These are phyloP conservation scores for Cynanchum wilfordii DNA, from an alignment of 257 asterid genomes.

Conservation along the genomic window DNA sequence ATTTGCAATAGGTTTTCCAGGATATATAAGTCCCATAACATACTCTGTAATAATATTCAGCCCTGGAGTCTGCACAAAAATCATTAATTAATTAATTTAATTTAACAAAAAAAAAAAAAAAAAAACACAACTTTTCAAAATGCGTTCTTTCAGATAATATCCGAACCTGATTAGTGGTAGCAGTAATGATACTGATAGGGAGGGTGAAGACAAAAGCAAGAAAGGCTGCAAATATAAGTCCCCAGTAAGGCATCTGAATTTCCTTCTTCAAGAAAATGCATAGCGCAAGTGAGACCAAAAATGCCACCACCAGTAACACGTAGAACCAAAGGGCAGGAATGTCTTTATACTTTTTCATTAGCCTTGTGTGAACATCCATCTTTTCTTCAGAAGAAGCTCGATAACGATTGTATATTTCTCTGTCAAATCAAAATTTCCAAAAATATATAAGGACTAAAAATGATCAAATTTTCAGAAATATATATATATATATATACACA, in stretches of 20 bases:
- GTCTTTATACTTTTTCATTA: conserved; percentile 59
- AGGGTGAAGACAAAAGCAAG: conserved; percentile 57
- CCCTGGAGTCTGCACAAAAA: conserved; percentile 48
- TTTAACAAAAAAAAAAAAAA: too few relatives aligned
- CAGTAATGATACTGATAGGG: conserved; percentile 67
- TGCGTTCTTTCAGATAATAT: too few relatives aligned
- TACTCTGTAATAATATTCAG: conserved; percentile 65
- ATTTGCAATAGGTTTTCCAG: conserved; percentile 73
- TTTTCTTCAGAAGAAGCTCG: conserved; percentile 52
- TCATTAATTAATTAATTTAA: not conserved
- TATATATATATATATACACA: too few relatives aligned
- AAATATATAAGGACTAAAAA: too few relatives aligned
- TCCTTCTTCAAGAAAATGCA: conserved; percentile 51
- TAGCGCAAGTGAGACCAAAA: conserved; percentile 38
- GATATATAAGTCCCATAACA: conserved; percentile 62
- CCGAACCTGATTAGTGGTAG: conserved; percentile 70
- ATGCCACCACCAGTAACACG: conserved; percentile 42
- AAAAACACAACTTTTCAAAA: too few relatives aligned
- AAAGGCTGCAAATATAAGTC: conserved; percentile 48
- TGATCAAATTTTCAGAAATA: too few relatives aligned
- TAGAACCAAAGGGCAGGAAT: conserved; percentile 74
- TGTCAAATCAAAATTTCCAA: too few relatives aligned
- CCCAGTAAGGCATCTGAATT: conserved; percentile 70
- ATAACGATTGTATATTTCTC: conserved; percentile 56
- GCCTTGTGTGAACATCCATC: conserved; percentile 53